These are phyloP conservation scores for Buxus sempervirens DNA, from an alignment of 164 flowering plant genomes.

Conservation along the genomic window DNA sequence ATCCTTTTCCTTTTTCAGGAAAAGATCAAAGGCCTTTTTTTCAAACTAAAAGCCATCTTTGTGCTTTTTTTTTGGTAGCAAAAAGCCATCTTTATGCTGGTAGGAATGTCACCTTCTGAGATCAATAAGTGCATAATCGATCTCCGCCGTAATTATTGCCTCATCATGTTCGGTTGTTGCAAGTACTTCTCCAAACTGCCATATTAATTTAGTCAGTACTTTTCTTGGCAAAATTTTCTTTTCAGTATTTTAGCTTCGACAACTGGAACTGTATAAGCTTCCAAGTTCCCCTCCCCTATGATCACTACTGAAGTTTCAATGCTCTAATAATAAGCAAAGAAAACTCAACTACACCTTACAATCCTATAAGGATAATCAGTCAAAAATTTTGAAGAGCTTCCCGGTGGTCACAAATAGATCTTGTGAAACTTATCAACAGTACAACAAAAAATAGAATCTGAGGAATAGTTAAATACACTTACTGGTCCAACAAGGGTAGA, in stretches of 20 bases:
- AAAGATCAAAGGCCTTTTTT: not conserved
- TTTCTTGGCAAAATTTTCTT: too few species aligned
- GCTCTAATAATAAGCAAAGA: not conserved
- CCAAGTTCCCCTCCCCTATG: too few species aligned
- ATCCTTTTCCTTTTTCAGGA: not conserved
- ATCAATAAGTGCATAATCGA: slow-evolving; percentile 76
- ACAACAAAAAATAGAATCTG: not conserved
- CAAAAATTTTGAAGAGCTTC: not conserved
- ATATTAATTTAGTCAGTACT: slow-evolving; percentile 1
- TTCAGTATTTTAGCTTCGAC: too few species aligned
- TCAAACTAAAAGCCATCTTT: not conserved
- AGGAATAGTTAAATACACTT: slow-evolving; percentile 26
- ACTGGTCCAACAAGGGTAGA: slow-evolving; percentile 97
- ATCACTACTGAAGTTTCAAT: not conserved
- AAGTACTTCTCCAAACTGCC: slow-evolving; percentile 88
- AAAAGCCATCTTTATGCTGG: not conserved
- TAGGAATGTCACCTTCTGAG: slow-evolving; percentile 54
- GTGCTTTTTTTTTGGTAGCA: not conserved
- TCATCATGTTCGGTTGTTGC: slow-evolving; percentile 91
- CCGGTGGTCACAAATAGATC: not conserved
- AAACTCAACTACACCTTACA: too few species aligned
- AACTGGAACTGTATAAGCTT: too few species aligned
- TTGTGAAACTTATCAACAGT: not conserved
- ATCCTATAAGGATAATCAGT: not conserved
- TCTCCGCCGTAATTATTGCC: slow-evolving; percentile 71